A percentile compares a stretch with the other conserved stretches of the same genome.
These are phyloP conservation scores for Aspergillus nanangensis DNA, from an alignment of 495 filamentous ascomycete genomes.

Conservation along the genomic window DNA sequence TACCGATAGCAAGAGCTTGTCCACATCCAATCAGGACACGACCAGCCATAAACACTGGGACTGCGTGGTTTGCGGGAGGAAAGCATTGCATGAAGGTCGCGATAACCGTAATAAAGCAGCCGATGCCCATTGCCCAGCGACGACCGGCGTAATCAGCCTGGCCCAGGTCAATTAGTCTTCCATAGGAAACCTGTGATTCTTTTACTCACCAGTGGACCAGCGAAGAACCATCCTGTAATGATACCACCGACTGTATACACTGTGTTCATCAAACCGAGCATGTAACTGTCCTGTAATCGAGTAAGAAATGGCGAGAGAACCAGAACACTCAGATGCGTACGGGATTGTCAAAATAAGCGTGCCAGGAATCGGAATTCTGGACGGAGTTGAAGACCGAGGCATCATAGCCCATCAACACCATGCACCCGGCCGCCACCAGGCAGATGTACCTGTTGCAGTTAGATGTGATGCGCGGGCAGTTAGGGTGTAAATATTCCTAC, in stretches of 20 bases:
- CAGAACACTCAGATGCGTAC: conserved; percentile 3
- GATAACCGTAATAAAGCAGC: conserved; percentile 48
- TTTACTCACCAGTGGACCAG: not conserved
- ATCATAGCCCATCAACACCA: conserved; percentile 63
- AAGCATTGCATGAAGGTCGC: conserved; percentile 56
- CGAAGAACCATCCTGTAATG: not conserved
- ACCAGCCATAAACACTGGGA: conserved; percentile 47
- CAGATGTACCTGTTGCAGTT: not conserved
- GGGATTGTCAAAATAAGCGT: conserved; percentile 48
- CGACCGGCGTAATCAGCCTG: conserved; percentile 52
- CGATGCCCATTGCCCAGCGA: conserved; percentile 48
- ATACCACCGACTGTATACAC: conserved; percentile 57
- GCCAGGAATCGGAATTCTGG: conserved; percentile 52
- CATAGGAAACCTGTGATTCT: not conserved
- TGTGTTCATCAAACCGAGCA: conserved; percentile 52
- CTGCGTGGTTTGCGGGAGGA: conserved; percentile 46
- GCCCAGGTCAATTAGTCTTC: conserved; percentile 12
- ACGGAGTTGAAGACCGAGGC: conserved; percentile 58
- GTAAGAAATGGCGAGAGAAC: conserved; percentile 16
- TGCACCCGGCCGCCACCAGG: conserved; percentile 51
- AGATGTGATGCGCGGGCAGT: not conserved
- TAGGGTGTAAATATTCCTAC: not conserved
- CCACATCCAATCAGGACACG: conserved; percentile 55
- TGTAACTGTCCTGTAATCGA: conserved; percentile 1
- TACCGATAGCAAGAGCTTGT: conserved; percentile 47